phyloP scores from a whole-genome alignment of 1,284 basidiomycete genomes.

The Dichomitus squalens region DNA sequence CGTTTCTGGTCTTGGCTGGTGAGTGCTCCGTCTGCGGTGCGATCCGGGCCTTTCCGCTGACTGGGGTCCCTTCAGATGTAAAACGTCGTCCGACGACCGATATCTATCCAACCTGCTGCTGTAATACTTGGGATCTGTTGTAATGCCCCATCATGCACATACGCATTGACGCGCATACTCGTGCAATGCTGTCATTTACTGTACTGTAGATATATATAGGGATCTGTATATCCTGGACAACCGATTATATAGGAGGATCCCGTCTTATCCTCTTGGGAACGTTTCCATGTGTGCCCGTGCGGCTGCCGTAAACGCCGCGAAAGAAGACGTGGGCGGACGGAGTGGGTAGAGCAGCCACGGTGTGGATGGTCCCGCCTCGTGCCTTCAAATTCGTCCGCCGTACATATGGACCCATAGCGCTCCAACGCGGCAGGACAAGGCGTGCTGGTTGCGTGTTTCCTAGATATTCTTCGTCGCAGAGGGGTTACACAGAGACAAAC shows the following conservation, averaged over 20 bases:
- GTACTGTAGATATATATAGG: conserved; percentile 3
- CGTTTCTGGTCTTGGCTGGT: conserved; percentile 77
- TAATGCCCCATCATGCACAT: conserved; percentile 12
- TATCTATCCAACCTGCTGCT: not conserved
- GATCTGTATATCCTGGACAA: not conserved
- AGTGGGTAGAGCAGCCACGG: too few species aligned
- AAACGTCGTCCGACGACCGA: conserved; percentile 4
- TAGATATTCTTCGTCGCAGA: too few species aligned
- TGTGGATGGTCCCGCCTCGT: too few species aligned
- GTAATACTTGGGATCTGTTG: conserved; percentile 7
- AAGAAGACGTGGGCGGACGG: too few species aligned
- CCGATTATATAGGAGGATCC: not conserved
- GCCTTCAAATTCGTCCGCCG: too few species aligned
- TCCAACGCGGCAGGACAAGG: not conserved
- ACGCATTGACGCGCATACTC: not conserved
- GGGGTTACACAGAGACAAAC: too few species aligned
- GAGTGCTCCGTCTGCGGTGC: conserved; percentile 34
- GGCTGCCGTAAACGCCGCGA: too few species aligned
- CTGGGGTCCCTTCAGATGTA: conserved; percentile 15
- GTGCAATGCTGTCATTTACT: conserved; percentile 6
- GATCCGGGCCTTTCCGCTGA: not conserved
- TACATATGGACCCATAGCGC: not conserved
- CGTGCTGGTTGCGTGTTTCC: too few species aligned
- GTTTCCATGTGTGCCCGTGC: too few species aligned
- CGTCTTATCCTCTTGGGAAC: not conserved